phyloP scores from a whole-genome alignment of 2,329 filamentous ascomycete species.

The Bretziella fagacearum region DNA sequence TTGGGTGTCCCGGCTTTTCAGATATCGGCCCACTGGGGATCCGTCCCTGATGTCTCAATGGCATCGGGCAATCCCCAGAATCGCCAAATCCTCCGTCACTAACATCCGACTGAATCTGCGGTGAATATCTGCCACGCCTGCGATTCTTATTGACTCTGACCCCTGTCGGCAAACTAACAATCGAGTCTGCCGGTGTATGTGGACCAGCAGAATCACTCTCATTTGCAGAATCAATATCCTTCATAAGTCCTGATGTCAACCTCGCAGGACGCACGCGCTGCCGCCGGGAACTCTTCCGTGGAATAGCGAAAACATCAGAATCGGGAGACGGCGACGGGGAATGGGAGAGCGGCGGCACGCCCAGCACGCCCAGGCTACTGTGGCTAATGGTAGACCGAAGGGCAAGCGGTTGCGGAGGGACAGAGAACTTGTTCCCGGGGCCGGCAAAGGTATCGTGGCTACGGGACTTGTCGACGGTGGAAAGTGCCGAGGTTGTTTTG shows the following conservation, averaged over 20 bases:
- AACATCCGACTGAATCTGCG: constrained; percentile 7
- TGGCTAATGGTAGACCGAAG: constrained; percentile 12
- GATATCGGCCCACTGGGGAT: too few relatives aligned
- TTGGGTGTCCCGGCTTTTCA: too few relatives aligned
- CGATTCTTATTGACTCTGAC: neutral
- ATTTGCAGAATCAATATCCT: constrained; percentile 11
- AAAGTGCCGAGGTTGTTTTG: neutral
- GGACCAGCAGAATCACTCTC: constrained; percentile 10
- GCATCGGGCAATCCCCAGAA: neutral
- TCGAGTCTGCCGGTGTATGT: constrained; percentile 4
- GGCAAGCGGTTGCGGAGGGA: neutral
- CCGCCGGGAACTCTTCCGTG: constrained; percentile 11
- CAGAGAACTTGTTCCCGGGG: neutral
- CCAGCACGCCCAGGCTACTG: constrained; percentile 1
- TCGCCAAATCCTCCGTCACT: constrained; percentile 8
- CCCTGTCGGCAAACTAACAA: neutral
- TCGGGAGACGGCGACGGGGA: too few relatives aligned
- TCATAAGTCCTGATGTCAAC: neutral
- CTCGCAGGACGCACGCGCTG: constrained; percentile 4
- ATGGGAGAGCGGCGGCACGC: neutral
- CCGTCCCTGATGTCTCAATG: too few relatives aligned
- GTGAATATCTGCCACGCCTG: neutral
- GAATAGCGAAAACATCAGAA: constrained; percentile 10
- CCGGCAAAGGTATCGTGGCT: neutral
- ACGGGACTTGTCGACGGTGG: neutral